Percentiles rank a stretch among this genome's conserved stretches.
Evolutionary conservation across 805 yeast species (phyloP).

Genomic region (Ogataea populi-albae): DNA sequence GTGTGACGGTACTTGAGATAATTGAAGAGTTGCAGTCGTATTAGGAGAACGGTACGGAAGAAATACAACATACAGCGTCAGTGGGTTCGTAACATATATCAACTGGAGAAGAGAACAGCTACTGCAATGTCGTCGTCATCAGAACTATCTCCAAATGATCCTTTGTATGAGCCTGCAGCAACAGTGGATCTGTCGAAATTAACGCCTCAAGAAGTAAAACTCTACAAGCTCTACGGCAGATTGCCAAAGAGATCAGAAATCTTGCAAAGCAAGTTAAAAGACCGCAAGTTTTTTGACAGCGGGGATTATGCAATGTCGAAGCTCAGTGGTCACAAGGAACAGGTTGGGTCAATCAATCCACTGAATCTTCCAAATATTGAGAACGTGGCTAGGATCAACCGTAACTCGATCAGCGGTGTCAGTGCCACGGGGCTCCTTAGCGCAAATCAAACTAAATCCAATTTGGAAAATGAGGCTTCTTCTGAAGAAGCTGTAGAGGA

Average conservation of each 20-base stretch:
- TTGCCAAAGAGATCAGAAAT: conserved; percentile 79
- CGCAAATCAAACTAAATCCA: conserved; percentile 52
- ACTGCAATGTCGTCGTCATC: conserved; percentile 19
- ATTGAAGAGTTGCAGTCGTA: no score
- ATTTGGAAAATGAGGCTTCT: conserved; percentile 52
- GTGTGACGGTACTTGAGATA: no score
- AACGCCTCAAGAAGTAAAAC: conserved; percentile 74
- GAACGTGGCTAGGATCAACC: conserved; percentile 55
- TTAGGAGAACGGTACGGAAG: neutral
- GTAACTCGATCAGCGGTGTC: conserved; percentile 56
- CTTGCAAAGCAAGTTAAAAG: conserved; percentile 71
- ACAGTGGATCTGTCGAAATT: conserved; percentile 52
- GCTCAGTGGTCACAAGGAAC: conserved; percentile 47
- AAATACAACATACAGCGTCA: conserved; percentile 4
- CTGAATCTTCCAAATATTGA: conserved; percentile 54
- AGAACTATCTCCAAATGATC: conserved; percentile 40
- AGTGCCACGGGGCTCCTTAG: conserved; percentile 32
- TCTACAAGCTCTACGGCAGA: conserved; percentile 80
- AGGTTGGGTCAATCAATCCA: conserved; percentile 32
- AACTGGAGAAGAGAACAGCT: no score
- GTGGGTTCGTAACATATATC: no score
- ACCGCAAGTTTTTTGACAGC: conserved; percentile 87
- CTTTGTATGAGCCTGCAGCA: conserved; percentile 42
- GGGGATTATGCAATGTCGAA: conserved; percentile 90
- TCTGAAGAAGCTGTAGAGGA: conserved; percentile 22